Base-by-base conservation (phyloP, 768 basidiomycete genomes). In the Tylopilus intermedius region DNA sequence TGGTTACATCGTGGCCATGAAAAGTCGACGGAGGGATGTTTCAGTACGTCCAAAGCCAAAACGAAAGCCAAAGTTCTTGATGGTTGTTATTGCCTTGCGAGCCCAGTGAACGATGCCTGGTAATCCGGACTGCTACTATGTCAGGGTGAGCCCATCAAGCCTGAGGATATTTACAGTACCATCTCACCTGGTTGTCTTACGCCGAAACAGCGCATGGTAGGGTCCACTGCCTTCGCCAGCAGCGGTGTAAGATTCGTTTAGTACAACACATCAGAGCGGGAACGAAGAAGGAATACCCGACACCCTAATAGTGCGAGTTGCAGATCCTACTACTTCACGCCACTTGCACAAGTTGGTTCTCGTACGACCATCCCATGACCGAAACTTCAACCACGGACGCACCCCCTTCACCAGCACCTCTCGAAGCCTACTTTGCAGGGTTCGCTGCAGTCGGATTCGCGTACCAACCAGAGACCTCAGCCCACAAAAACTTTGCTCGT, bases 401-500 rank as follows among this genome's bases (percentile, higher is more conserved):
- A 18, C 18, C 18, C 18, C 18, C n/a, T 9, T 10, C 33, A 8
- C 18, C 41, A 13, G 6, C 55, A 1, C 56, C 62, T 38, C 62
- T 64, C 32, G 52, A 51, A 1, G 14, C 10, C 10, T 62, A 54
- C 35, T 62, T 63, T 10, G 51, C 37, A 18, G 46, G n/a, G 15
- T 64, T 53, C 30, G 47, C 46, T 22, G 21, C n/a, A 6, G 24
- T 22, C 47, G 38, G 48, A 24, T 65, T 59, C 51, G 8, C 45
- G 8, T 64, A 65, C 43, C 24, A 22, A 4, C 45, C 62, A 8
- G 6, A 39, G 0, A 14, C 30, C 7, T 46, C 62, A 1, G 54
- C 62, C 30, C 45, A 44, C 15, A 38, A 8, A 13, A 59, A 65
- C 45, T 67, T 66, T 48, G 22, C 40, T 0, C 53, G 38, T 47